Conservation (phyloP, 805 yeast species). For the Metschnikowia anglica region DNA sequence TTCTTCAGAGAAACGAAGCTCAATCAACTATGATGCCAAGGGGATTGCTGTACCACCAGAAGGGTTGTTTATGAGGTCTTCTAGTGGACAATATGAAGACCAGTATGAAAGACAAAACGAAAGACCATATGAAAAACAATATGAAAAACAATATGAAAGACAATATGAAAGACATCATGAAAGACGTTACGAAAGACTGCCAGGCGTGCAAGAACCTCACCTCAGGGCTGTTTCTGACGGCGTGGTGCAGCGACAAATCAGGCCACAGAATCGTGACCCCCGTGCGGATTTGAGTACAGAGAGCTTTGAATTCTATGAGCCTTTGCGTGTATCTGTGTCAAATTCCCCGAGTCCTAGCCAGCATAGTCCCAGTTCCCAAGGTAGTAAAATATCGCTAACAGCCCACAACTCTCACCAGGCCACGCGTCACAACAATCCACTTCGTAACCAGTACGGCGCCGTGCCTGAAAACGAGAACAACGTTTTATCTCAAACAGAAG, state of each 20-base stretch:
- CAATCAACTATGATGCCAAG: constrained; percentile 26
- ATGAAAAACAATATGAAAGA: background rate
- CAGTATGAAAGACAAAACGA: background rate
- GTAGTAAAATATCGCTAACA: too few relatives aligned
- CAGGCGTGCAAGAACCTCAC: constrained; percentile 3
- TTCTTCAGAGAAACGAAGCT: constrained; percentile 11
- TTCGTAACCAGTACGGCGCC: too few relatives aligned
- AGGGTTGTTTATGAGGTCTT: background rate
- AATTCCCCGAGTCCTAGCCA: too few relatives aligned
- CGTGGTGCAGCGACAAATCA: constrained; percentile 6
- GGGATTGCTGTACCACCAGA: constrained; percentile 19
- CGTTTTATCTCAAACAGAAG: too few relatives aligned
- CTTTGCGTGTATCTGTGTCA: background rate
- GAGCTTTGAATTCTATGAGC: constrained; percentile 6
- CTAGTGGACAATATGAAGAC: too few relatives aligned
- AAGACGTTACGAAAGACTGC: constrained; percentile 1
- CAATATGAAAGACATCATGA: background rate
- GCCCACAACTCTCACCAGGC: too few relatives aligned
- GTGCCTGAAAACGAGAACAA: too few relatives aligned
- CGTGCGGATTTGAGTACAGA: constrained; percentile 4
- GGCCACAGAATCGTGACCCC: background rate
- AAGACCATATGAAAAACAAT: background rate
- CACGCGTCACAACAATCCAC: too few relatives aligned
- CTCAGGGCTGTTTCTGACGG: constrained; percentile 12
- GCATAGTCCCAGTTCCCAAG: too few relatives aligned